Base-by-base conservation (phyloP, 2,329 filamentous ascomycete genomes). In the Microdochium nivale region DNA sequence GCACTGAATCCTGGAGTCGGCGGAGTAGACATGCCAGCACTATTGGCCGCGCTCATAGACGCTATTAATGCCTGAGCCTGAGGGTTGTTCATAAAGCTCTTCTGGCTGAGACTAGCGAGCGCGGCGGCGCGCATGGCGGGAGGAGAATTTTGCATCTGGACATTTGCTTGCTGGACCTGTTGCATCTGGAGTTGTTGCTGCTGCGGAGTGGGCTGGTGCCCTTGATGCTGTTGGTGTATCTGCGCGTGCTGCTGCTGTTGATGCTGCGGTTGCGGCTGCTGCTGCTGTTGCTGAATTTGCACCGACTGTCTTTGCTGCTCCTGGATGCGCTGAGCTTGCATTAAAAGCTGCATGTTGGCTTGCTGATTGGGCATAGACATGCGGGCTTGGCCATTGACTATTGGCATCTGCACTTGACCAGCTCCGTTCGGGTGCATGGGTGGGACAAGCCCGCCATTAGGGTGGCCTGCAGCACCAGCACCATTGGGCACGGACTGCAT, bases 341-440 rank as follows among this genome's bases (percentile, higher is more conserved):
- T 71, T 58, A 84, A 74, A 47, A 84, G 66, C 51, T 75, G 75
- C 25, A 79, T 70, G 54, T 83, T 79, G 2, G 79, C 63, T 44
- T 69, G 70, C 8, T 70, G 67, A 49, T 70, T 72, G 5, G 71
- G 65, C 58, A 77, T 68, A 2, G 81, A 78, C 71, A 88, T 78
- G 51, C 85, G 78, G 50, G 80, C 76, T 55, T 86, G 78, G 5
- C 71, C 72, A 55, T 78, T 73, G 32, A 77, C 71, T 16, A 76
- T 75, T 59, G 86, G 84, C 71, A 89, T 78, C 57, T 86, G 86
- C 24, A 86, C 83, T 63, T 88, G 85, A 35, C 84, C 81, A 24
- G 87, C 75, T 47, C 79, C 79, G 53, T 81, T 81, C 72, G 87
- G 78, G 43, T 80, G 77, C 62, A 81, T 76, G 2, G 72, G 80